phyloP scores from a whole-genome alignment of 2,329 filamentous ascomycete genomes.

The Cucurbitaria berberidis region DNA sequence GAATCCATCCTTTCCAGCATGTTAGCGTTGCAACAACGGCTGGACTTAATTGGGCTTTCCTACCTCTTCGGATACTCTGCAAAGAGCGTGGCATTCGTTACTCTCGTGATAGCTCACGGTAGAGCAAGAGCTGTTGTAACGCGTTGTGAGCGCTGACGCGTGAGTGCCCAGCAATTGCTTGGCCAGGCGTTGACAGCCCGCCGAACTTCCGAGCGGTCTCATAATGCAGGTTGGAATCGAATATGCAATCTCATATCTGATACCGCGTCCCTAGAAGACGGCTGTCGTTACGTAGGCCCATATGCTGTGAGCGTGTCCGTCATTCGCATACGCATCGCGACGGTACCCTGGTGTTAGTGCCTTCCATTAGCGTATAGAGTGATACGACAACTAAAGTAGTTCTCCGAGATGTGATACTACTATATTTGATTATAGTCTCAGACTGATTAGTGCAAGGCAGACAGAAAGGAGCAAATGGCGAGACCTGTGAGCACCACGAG shows the following conservation, averaged over 20 bases:
- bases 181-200: slow-evolving; percentile 23
- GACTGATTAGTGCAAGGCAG: not conserved
- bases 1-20: slow-evolving; percentile 31
- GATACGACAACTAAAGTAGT: not conserved
- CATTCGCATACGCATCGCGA: not conserved
- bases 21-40: slow-evolving; percentile 7
- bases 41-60: not conserved
- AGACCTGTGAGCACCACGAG: not conserved
- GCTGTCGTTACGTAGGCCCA: not conserved
- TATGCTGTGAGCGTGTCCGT: not conserved
- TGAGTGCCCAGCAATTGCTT: slow-evolving; percentile 16
- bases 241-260: not conserved
- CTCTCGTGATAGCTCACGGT: not conserved
- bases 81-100: slow-evolving; percentile 38
- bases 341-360: not conserved
- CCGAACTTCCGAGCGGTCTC: slow-evolving; percentile 7
- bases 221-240: not conserved
- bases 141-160: slow-evolving; percentile 9
- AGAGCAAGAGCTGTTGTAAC: not conserved
- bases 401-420: not conserved
- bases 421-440: not conserved
- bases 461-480: not conserved
- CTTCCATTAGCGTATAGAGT: not conserved
- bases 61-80: slow-evolving; percentile 27
- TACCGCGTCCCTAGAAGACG: not conserved